Base-by-base conservation (phyloP, 352 stramenopile genomes). In the Bremia lactucae region DNA sequence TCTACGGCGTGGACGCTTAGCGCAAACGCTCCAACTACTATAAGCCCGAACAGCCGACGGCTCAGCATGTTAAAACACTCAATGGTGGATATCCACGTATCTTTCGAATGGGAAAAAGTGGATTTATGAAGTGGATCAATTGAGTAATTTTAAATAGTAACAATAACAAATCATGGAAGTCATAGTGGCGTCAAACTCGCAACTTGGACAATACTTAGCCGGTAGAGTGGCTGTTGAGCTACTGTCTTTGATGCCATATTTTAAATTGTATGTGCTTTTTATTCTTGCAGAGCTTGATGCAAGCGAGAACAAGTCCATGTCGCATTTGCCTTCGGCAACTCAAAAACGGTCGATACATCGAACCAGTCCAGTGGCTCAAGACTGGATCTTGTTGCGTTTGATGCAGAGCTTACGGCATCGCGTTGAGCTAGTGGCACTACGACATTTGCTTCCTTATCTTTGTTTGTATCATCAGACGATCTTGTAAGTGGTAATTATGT, bases 1-100 rank as follows among this genome's bases (percentile, higher is more conserved):
- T 99, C 96, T 9, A 99, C 96, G 6, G 83, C 91, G 8, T 42
- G n/a, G 4, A 31, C 26, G 23, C 33, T 25, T 19, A 58, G 18
- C 6, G 37, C 25, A 7, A 46, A 19, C 8, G 42, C 43, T 16
- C 34, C 35, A 15, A 43, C 46, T 2, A 28, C 34, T 10, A 61
- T 19, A 35, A 61, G 28, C 36, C 55, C 37, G 26, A 62, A 11
- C 29, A 48, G 31, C 18, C 40, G 43, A 25, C 34, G 29, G 28
- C 21, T 62, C 42, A 49, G 31, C 31, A 42, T 56, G 6, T 14
- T 33, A 3, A 36, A 28, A 46, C n/a, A 20, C 11, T 18, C 7
- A 2, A 6, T 22, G 21, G 20, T 42, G 23, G 16, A 42, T 19
- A n/a, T 51, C 48, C 50, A 55, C 54, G 54, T 49, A 46, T 31